Percentiles rank a stretch among this genome's conserved stretches.
Evolutionary conservation across 2,329 filamentous ascomycete genomes (phyloP).

Genomic region (Periconia digitata): DNA sequence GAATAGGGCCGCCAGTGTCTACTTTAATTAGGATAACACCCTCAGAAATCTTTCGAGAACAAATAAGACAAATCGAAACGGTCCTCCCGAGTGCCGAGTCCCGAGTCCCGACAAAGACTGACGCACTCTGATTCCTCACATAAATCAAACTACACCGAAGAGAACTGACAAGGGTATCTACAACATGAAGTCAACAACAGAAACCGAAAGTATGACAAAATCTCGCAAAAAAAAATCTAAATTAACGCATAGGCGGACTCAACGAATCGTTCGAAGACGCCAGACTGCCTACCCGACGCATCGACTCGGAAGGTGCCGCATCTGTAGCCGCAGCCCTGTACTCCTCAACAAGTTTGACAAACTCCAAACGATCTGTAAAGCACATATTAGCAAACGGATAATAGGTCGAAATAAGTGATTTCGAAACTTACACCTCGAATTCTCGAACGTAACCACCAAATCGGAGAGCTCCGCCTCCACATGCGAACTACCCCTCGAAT

Average conservation of each 20-base stretch:
- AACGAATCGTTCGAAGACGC: conserved; percentile 1
- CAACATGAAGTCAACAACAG: neutral
- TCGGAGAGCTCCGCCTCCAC: conserved; percentile 5
- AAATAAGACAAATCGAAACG: no score
- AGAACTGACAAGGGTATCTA: neutral
- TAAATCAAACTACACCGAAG: neutral
- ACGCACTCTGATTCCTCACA: no score
- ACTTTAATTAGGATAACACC: no score
- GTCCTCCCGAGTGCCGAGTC: no score
- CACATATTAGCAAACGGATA: neutral
- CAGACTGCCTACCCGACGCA: conserved; percentile 9
- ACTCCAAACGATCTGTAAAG: conserved; percentile 13
- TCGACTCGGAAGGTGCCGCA: neutral
- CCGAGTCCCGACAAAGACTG: no score
- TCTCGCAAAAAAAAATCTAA: neutral
- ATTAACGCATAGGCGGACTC: neutral
- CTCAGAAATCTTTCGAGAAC: no score
- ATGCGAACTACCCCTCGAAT: neutral
- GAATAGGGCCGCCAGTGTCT: no score
- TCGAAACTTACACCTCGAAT: conserved; percentile 3
- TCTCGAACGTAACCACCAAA: conserved; percentile 12
- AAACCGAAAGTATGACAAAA: neutral
- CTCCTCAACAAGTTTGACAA: conserved; percentile 14
- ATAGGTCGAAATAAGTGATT: neutral
- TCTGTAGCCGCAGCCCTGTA: conserved; percentile 9